Percentiles rank a stretch among this genome's conserved stretches.
These are phyloP conservation scores for Trichoderma hamatum DNA, from an alignment of 2,329 filamentous ascomycete species.

Conservation along the genomic window DNA sequence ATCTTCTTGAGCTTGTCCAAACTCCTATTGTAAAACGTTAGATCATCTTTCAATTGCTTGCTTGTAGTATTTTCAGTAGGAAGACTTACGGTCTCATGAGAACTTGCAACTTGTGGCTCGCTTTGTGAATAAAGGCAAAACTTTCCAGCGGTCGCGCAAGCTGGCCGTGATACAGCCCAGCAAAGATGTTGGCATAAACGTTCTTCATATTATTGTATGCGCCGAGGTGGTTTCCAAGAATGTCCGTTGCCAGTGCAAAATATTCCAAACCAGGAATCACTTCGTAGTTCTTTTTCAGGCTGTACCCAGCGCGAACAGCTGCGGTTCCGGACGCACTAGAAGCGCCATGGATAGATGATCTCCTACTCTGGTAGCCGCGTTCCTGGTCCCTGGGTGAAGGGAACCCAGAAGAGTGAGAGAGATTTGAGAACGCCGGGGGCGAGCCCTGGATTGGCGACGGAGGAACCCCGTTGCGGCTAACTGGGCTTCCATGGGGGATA, in stretches of 20 bases:
- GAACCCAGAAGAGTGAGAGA: constrained; percentile 54
- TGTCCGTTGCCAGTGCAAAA: constrained; percentile 83
- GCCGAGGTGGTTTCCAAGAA: constrained; percentile 78
- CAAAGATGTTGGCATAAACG: constrained; percentile 82
- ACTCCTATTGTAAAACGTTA: constrained; percentile 43
- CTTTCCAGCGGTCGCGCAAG: constrained; percentile 86
- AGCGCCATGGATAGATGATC: constrained; percentile 55
- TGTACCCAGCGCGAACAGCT: constrained; percentile 36
- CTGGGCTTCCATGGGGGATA: constrained; percentile 41
- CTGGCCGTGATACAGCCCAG: constrained; percentile 87
- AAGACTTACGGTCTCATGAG: constrained; percentile 74
- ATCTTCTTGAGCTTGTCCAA: constrained; percentile 52
- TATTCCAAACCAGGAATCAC: constrained; percentile 88
- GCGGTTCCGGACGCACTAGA: constrained; percentile 12
- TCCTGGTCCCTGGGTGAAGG: constrained; percentile 58
- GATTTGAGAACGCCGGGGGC: constrained; percentile 50
- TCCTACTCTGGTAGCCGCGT: constrained; percentile 49
- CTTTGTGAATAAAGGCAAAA: constrained; percentile 63
- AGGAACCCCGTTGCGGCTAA: constrained; percentile 54
- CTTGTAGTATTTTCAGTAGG: not conserved
- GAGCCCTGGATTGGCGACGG: constrained; percentile 60
- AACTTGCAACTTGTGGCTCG: constrained; percentile 64
- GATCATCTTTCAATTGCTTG: not conserved
- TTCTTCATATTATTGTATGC: constrained; percentile 79
- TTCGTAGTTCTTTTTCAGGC: constrained; percentile 68